These are phyloP conservation scores for Nakaseomyces sp. DNA, from an alignment of 1,139 yeast genomes.

Conservation along the genomic window DNA sequence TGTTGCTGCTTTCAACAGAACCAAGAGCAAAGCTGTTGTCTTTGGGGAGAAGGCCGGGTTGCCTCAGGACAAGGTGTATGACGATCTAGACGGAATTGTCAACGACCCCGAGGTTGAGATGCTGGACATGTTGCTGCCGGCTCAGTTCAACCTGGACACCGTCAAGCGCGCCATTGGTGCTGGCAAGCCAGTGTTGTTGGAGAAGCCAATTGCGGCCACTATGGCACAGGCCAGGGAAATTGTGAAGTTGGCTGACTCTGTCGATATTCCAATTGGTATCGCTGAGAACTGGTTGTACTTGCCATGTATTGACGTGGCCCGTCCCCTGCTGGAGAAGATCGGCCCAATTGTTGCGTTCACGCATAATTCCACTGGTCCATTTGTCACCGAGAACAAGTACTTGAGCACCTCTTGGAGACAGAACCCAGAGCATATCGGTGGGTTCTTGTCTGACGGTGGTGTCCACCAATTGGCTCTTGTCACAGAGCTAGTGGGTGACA, in stretches of 20 bases:
- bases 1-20: constrained; percentile 69
- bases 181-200: constrained; percentile 70
- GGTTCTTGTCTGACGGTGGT: constrained; percentile 87
- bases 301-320: constrained; percentile 45
- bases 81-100: constrained; percentile 55
- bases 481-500: constrained; percentile 73
- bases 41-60: constrained; percentile 63
- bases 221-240: constrained; percentile 70
- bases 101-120: constrained; percentile 57
- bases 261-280: constrained; percentile 61
- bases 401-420: constrained; percentile 74
- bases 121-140: constrained; percentile 81
- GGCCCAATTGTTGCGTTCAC: constrained; percentile 73
- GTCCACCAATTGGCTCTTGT: constrained; percentile 86
- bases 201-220: constrained; percentile 87
- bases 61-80: constrained; percentile 46
- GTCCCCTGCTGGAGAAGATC: constrained; percentile 53
- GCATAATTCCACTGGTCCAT: constrained; percentile 76
- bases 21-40: constrained; percentile 66
- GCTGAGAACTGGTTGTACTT: constrained; percentile 81
- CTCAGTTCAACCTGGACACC: constrained; percentile 60
- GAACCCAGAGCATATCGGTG: constrained; percentile 85
- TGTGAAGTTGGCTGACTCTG: constrained; percentile 50
- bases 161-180: constrained; percentile 53
- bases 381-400: constrained; percentile 55